Percentiles rank a stretch among this genome's conserved stretches.
These are phyloP conservation scores for Hymenoscyphus scutula DNA, from an alignment of 2,329 filamentous ascomycete species.

Conservation along the genomic window DNA sequence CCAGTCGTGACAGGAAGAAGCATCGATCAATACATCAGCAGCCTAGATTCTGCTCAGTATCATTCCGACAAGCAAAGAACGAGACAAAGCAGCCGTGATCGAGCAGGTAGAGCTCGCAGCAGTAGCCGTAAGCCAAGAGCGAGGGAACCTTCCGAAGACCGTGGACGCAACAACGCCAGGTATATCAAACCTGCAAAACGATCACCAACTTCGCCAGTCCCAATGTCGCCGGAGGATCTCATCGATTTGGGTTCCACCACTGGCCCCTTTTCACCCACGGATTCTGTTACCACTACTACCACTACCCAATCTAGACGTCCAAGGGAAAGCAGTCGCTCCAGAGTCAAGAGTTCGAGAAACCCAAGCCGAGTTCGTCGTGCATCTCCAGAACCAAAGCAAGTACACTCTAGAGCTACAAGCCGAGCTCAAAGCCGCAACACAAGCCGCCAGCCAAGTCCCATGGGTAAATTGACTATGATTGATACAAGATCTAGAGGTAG, in stretches of 20 bases:
- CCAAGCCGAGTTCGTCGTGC: slow-evolving; percentile 34
- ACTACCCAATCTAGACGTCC: slow-evolving; percentile 21
- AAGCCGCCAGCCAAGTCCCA: slow-evolving; percentile 40
- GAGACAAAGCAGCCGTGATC: slow-evolving; percentile 50
- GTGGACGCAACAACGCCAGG: slow-evolving; percentile 63
- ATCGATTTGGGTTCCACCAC: slow-evolving; percentile 49
- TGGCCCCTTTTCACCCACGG: slow-evolving; percentile 30
- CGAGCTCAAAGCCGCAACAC: slow-evolving; percentile 40
- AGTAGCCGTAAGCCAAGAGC: slow-evolving; percentile 48
- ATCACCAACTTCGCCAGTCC: slow-evolving; percentile 87
- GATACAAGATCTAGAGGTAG: slow-evolving; percentile 55
- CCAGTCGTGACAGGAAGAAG: slow-evolving; percentile 61
- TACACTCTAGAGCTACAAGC: slow-evolving; percentile 32
- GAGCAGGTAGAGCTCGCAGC: slow-evolving; percentile 45
- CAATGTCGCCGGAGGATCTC: slow-evolving; percentile 89
- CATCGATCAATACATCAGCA: slow-evolving; percentile 82
- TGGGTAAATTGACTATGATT: slow-evolving; percentile 36
- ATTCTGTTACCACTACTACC: slow-evolving; percentile 11
- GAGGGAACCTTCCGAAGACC: slow-evolving; percentile 65
- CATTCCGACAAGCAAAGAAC: slow-evolving; percentile 53
- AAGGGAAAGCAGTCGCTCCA: slow-evolving; percentile 30
- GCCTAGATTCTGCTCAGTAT: slow-evolving; percentile 73
- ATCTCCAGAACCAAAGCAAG: slow-evolving; percentile 31
- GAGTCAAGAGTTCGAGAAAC: slow-evolving; percentile 37
- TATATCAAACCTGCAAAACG: slow-evolving; percentile 75